phyloP scores from a whole-genome alignment of 1,139 yeast species.

The Hansenula anomala region DNA sequence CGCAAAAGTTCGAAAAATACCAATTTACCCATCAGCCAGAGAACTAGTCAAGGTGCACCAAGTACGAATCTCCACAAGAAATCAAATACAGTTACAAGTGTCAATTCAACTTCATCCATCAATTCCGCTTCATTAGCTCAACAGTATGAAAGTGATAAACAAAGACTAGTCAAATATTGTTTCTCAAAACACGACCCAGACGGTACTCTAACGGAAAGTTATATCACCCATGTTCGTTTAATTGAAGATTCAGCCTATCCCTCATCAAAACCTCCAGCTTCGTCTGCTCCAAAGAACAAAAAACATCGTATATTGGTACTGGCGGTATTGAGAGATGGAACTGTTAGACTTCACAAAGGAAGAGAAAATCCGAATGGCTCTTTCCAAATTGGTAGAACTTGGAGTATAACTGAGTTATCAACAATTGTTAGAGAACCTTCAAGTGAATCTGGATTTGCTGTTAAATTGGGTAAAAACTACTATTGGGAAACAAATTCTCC shows the following conservation, averaged over 20 bases:
- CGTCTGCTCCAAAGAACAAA: slow-evolving; percentile 33
- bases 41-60: too few species aligned
- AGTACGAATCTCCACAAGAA: slow-evolving; percentile 1
- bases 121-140: slow-evolving; percentile 35
- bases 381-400: slow-evolving; percentile 89
- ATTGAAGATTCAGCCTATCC: slow-evolving; percentile 47
- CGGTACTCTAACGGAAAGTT: slow-evolving; percentile 39
- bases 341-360: slow-evolving; percentile 80
- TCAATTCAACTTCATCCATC: slow-evolving; percentile 18
- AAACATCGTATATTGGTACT: slow-evolving; percentile 42
- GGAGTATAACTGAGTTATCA: slow-evolving; percentile 77
- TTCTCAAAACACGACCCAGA: slow-evolving; percentile 36
- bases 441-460: slow-evolving; percentile 51
- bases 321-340: slow-evolving; percentile 51
- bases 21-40: too few species aligned
- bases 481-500: slow-evolving; percentile 80
- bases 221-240: slow-evolving; percentile 57
- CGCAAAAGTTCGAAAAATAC: too few species aligned
- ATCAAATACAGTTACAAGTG: slow-evolving; percentile 10
- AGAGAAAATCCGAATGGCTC: slow-evolving; percentile 70
- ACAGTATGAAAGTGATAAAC: slow-evolving; percentile 47
- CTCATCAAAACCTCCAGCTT: slow-evolving; percentile 38
- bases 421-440: slow-evolving; percentile 48
- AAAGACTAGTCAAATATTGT: slow-evolving; percentile 37
- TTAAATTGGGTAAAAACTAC: slow-evolving; percentile 71